phyloP scores from a whole-genome alignment of 768 basidiomycete genomes.

The Psilocybe azurescens region DNA sequence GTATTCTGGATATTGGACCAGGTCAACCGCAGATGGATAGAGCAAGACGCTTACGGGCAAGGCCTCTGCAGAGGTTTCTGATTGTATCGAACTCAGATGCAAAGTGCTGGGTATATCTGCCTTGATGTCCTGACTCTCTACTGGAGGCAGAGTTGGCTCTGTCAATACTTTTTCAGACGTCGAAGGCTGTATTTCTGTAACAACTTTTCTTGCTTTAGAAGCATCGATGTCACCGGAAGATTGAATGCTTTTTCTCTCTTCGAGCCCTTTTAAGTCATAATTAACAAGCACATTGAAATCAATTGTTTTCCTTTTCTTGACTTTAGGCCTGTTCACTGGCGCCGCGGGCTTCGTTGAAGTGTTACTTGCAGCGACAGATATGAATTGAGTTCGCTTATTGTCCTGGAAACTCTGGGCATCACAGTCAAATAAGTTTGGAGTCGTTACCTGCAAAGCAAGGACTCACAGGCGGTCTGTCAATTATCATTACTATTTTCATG shows the following conservation, averaged over 20 bases:
- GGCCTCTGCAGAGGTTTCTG: too few relatives aligned
- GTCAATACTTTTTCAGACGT: too few relatives aligned
- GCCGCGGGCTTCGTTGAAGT: not conserved
- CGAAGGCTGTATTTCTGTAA: not conserved
- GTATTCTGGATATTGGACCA: too few relatives aligned
- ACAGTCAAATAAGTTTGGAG: not conserved
- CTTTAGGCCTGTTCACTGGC: constrained; percentile 14
- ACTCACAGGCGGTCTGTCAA: not conserved
- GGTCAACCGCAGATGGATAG: too few relatives aligned
- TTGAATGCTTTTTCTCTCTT: constrained; percentile 21
- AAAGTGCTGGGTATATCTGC: not conserved
- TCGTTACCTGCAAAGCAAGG: not conserved
- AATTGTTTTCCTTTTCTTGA: constrained; percentile 33
- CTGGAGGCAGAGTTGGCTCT: too few relatives aligned
- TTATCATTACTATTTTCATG: not conserved
- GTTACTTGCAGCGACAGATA: not conserved
- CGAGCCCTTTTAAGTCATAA: constrained; percentile 32
- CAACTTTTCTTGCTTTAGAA: not conserved
- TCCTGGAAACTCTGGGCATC: not conserved
- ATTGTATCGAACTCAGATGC: too few relatives aligned
- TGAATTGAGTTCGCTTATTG: not conserved
- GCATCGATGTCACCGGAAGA: not conserved
- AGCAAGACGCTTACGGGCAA: too few relatives aligned
- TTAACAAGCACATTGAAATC: constrained; percentile 33
- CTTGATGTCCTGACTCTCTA: not conserved